Base-by-base conservation (phyloP, 1,284 basidiomycete species). In the Melampsora americana region DNA sequence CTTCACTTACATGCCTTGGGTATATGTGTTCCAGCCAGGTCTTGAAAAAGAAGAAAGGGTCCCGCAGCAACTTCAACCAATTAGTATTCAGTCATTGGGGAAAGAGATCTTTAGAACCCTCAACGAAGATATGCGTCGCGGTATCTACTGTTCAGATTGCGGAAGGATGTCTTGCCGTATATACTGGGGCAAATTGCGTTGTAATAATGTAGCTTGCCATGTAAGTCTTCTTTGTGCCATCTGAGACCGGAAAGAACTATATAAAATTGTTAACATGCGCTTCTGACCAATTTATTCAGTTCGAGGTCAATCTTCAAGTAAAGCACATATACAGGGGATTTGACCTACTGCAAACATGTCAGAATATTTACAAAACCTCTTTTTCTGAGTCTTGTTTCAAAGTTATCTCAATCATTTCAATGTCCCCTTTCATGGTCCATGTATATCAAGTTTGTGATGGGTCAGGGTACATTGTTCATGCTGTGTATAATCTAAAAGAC, bases 151-250 rank as follows among this genome's bases (percentile, higher is more conserved):
- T 62, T 60, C 62, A 14, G 12, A n/a, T 18, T 74, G 71, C 16
- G 71, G 71, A 42, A 42, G 71, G 59, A 26, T 74, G 18, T 74
- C 71, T 5, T 28, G 39, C 30, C 23, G 71, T n/a, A 74, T 74
- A 11, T 74, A 66, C 59, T 74, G 71, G 71, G 30, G 71, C 32
- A n/a, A 23, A 12, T 46, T 74, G 35, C 20, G 65, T 28, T 74
- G 71, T 39, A 66, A 42, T 66, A 74, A 74, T 32, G 62, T 30
- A 44, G 64, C n/a, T 20, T 74, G 71, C 30, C 46, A 48, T 28
- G 71, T 74, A n/a, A 20, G 64, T 61, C 32, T n/a, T 23, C 7
- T 5, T 56, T 7, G 20, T 70, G 53, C 20, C n/a, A 56, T 28
- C 26, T 56, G 53, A 56, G n/a, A 56, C 7, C 39, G 12, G 39